Evolutionary conservation across 148 eudicot species (phyloP), one percentile per base, ranked within the genome.

Genomic region (Tetragonia tetragonoides): DNA sequence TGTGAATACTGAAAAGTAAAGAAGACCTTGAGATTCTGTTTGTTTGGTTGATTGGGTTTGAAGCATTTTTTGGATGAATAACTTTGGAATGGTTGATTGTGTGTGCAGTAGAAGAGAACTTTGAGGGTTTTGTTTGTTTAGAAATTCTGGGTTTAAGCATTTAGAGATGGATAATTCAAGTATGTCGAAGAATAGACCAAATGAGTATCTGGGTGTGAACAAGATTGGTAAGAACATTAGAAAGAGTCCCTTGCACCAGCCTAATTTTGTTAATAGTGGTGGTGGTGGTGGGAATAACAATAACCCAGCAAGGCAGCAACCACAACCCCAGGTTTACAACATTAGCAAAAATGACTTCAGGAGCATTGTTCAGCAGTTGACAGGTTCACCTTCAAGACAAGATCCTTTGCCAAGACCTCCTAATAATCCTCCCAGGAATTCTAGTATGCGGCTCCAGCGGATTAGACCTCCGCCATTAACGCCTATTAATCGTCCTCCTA

Each of bases 271-370:
- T 23, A 84, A 57, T 60, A 75, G 53, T 75, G 49, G 49, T 73
- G 34, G 54, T 54, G 41, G 46, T 20, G 57, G n/a, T 46, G 41
- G 6, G 67, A 68, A 47, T 64, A 80, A 62, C 16, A 74, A 42
- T 49, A 75, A 68, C 40, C 46, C 87, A 3, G 83, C 83, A 49
- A 85, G 88, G 81, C 91, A 81, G 79, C 93, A 83, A 65, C 84
- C 94, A 38, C 97, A 91, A 37, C 99, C 97, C 18, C 96, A 93
- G 62, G 97, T 95, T n/a, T 95, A 93, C 85, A 95, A 91, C 61
- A 93, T 95, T 75, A 95, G 93, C 77, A 95, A 95, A 88, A 95
- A 83, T 66, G 99, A 95, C 81, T 95, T 95, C 70, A 87, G 99
- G 63, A 90, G 89, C 83, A 83, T 95, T 46, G 99, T 95, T 85